Base-by-base conservation (phyloP, 352 stramenopile species). In the Pilasporangium apinafurcum region DNA sequence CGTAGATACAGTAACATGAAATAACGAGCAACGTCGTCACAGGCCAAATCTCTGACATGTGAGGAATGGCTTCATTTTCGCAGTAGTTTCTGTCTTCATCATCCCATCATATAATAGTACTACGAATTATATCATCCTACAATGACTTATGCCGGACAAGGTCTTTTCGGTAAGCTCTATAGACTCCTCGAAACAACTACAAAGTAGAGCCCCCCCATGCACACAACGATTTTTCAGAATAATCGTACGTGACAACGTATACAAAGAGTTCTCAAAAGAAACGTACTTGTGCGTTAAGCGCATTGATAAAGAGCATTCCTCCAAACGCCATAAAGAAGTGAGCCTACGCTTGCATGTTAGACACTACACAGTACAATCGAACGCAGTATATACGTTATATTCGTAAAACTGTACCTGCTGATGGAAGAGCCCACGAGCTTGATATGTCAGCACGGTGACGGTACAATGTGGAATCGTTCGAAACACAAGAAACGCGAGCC, bases 291-390 rank as follows among this genome's bases (percentile, higher is more conserved):
- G 38, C 31, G 38, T 90, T 90, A 6, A 86, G 58, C 24, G 74
- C 16, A 40, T 87, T 82, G 44, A 90, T 85, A 43, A 90, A 76
- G 18, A 90, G 33, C 34, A 87, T 90, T 35, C 78, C 78, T 3
- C 61, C 44, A 44, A 90, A 86, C n/a, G 78, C 78, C 63, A 83
- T 90, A 34, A 18, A 59, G 28, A 86, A 90, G 48, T 86, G 68
- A 14, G 64, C 30, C 68, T 84, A 37, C 14, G 24, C 2, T 9
- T 8, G 33, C 31, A 39, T 38, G 8, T 14, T 7, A 21, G 33
- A 20, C 2, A 2, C n/a, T 9, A 7, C 7, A 12, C 0, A 14
- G 9, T 1, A 16, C 26, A 39, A 8, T 17, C 9, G 40, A 35
- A 14, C 21, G n/a, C 14, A 18, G 5, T 20, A 26, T 10, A 4